Evolutionary conservation across 257 asterid genomes (phyloP), one percentile per base, ranked within the genome.

Genomic region (Capsicum rhomboideum): DNA sequence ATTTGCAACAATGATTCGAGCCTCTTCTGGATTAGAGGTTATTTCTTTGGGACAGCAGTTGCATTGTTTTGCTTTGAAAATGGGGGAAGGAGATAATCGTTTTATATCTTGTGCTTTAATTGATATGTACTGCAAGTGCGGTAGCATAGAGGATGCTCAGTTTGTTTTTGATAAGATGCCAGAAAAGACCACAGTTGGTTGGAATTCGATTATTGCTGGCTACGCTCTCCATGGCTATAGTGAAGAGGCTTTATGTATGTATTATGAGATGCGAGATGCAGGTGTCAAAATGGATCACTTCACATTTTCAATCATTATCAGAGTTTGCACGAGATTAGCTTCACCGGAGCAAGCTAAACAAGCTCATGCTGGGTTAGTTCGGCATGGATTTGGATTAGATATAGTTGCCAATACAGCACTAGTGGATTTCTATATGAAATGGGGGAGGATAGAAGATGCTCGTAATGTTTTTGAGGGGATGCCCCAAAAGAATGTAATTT

Each of bases 391-490:
- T 78, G 95, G 93, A 28, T 89, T 87, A 0, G 98, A 94, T 40
- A 66, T 93, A 13, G 94, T 93, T 68, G 95, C 97, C 78, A 96
- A 87, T 83, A 92, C 97, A 49, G 89, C 99, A 12, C 97, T 96
- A 40, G 93, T 96, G 37, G 98, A 96, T 88, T 93, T 96, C 88
- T 94, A 96, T 77, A 86, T 96, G 87, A 94, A 94, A 88, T 94
- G 98, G 98, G 99, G 98, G 64, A 91, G 93, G 87, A 87, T 94
- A 85, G 94, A 91, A 82, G 98, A 94, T 79, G 99, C 99, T 8
- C 90, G 90, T 10, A 91, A 89, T 64, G 90, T 94, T 29, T 94
- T 94, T 42, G 93, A 96, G 46, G 89, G 87, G 83, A 93, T 92
- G 97, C 95, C 94, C 21, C 87, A 74, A 44, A 96, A 91, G 84